These are phyloP conservation scores for Camellia lanceoleosa DNA, from an alignment of 148 eudicot species.

Conservation along the genomic window DNA sequence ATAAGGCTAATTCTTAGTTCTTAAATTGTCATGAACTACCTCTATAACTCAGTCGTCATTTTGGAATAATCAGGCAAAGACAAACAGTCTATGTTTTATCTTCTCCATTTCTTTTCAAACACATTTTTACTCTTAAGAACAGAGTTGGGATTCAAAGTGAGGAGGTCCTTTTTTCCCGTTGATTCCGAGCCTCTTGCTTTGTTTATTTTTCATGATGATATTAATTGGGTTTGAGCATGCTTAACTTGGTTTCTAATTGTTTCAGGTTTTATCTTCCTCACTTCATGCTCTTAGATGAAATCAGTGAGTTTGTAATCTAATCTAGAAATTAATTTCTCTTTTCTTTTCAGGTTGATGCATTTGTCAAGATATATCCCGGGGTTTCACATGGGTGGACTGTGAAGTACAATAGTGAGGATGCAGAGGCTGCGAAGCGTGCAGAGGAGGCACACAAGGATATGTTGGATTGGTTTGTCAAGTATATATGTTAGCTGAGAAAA, in stretches of 20 bases:
- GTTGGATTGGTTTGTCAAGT: conserved; percentile 45
- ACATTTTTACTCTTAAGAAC: no score
- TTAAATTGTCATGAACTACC: background rate
- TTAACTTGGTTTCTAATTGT: background rate
- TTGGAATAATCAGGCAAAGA: no score
- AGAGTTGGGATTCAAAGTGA: no score
- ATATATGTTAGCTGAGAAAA: conserved; percentile 26
- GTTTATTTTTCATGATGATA: background rate
- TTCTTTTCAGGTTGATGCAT: conserved; percentile 35
- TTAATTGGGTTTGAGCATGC: no score
- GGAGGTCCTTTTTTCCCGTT: background rate
- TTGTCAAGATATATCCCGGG: conserved; percentile 53
- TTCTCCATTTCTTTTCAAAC: no score
- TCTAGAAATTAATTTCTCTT: background rate
- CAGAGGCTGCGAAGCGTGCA: conserved; percentile 35
- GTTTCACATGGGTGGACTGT: conserved; percentile 60
- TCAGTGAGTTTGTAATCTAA: no score
- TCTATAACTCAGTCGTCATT: background rate
- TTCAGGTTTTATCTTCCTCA: background rate
- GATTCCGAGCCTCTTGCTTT: background rate
- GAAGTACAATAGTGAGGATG: conserved; percentile 45
- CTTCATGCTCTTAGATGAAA: background rate
- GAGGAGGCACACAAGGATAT: conserved; percentile 54
- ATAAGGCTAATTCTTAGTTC: background rate
- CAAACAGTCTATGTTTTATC: no score